Base-by-base conservation (phyloP, 805 yeast species). In the Lipomyces orientalis region DNA sequence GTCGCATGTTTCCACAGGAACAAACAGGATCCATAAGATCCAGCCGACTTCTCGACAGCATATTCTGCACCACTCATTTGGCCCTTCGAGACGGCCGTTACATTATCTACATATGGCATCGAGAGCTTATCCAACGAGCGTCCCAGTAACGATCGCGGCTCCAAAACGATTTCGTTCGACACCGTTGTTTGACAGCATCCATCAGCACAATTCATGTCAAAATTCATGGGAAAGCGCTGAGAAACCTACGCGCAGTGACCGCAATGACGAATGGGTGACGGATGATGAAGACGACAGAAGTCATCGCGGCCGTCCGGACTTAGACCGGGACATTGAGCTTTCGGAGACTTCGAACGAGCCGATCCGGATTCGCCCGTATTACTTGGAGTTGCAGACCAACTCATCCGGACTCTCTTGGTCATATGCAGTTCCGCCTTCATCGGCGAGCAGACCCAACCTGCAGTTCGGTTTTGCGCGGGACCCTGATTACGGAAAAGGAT, bases 331-430 rank as follows among this genome's bases (percentile, higher is more conserved):
- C 22, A 43, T 43, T 9, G 54, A 58, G 6, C 39, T 58, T 6
- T 58, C 54, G 34, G 61, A 58, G 22, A 43, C 54, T 39, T 58
- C 61, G 25, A 37, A 58, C 37, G 61, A 43, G 54, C 54, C 37
- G 4, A 12, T 58, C 22, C 37, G 61, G 4, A 25, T 58, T 5
- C 61, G 54, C 6, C n/a, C 29, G 31, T 25, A 46, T 22, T 58
- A 56, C 59, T 31, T 52, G n/a, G 49, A 43, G n/a, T 43, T 19
- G 4, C 49, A 43, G 49, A 16, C 16, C n/a, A 12, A 43, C 16
- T 19, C 16, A 43, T 43, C 49, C 4, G 10, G 49, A 9, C 49
- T 16, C 7, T 43, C 49, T 43, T 43, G 22, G 16, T 43, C 49
- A 8, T n/a, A 43, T 43, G 49, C 22, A 1, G 49, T 19, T n/a